Evolutionary conservation across 805 yeast genomes (phyloP), one percentile per base, ranked within the genome.

Genomic region (Lipomyces japonicus): DNA sequence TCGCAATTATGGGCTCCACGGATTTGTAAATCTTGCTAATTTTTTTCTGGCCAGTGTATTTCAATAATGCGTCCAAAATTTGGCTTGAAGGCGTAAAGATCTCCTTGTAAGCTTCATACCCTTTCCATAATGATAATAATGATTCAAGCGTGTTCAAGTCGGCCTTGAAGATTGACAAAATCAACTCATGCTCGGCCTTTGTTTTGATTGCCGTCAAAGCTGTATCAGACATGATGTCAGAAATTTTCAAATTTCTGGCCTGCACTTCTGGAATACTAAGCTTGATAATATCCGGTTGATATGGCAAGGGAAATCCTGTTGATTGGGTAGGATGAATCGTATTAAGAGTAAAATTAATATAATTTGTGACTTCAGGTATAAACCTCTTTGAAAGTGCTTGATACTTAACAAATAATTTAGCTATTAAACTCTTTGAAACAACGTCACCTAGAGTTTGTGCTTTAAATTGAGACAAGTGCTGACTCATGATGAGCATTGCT

Each of bases 351-450:
- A 25, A 49, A 14, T 50, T 49, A 19, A 57, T n/a, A 30, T 44
- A 39, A 21, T 49, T 44, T 16, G 52, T 67, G 9, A 84, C 76
- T 67, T 93, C 98, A 0, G 99, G 98, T 41, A 84, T 71, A 60
- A 73, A 81, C 61, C 98, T 75, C 66, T 88, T 84, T 26, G 96
- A 79, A 24, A 85, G 63, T 51, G 87, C 71, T 70, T 93, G 97
- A 65, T 86, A 93, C 51, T 76, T 77, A 50, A 83, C 64, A 21
- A 85, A 68, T 14, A 81, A 69, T 52, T 82, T 88, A 47, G 81
- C 74, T n/a, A 89, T 63, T 51, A 79, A 82, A 2, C 85, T 63
- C 23, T 91, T 90, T 48, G 78, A 75, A 39, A 79, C 77, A 4
- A 82, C 57, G 39, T 70, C 72, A 24, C 65, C 65, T 23, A 78